Evolutionary conservation across 768 basidiomycete genomes (phyloP).

Genomic region (Dentipellis fragilis): DNA sequence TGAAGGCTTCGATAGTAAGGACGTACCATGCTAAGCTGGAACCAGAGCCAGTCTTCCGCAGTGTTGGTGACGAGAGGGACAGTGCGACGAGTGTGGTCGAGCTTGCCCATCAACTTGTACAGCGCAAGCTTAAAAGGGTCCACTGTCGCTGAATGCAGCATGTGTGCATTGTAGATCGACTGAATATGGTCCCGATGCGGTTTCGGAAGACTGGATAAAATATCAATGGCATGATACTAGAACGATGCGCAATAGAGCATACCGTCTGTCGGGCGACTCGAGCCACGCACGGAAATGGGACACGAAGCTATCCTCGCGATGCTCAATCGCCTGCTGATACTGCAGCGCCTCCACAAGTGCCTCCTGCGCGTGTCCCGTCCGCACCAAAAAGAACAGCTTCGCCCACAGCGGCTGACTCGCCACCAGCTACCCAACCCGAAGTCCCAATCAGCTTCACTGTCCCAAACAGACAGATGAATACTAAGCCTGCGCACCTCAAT

Average conservation of each 20-base stretch:
- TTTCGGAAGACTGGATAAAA: slow-evolving; percentile 47
- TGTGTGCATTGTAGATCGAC: slow-evolving; percentile 73
- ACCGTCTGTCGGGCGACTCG: slow-evolving; percentile 72
- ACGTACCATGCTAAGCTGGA: slow-evolving; percentile 79
- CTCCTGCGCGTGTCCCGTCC: slow-evolving; percentile 75
- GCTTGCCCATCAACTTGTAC: slow-evolving; percentile 90
- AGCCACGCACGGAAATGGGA: slow-evolving; percentile 78
- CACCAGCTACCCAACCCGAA: slow-evolving; percentile 44
- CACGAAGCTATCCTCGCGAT: slow-evolving; percentile 75
- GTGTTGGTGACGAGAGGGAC: slow-evolving; percentile 81
- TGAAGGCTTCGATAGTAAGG: not conserved
- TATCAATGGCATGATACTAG: slow-evolving; percentile 1
- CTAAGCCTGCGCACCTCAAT: slow-evolving; percentile 70
- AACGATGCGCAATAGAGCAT: slow-evolving; percentile 14
- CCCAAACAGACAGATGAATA: not conserved
- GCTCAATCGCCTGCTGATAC: slow-evolving; percentile 61
- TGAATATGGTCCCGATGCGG: slow-evolving; percentile 74
- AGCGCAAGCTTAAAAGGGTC: slow-evolving; percentile 96
- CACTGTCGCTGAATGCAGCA: slow-evolving; percentile 77
- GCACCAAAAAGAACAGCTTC: slow-evolving; percentile 83
- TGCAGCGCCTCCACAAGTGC: slow-evolving; percentile 68
- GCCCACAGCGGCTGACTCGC: slow-evolving; percentile 90
- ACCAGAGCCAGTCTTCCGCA: slow-evolving; percentile 98
- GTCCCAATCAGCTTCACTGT: not conserved
- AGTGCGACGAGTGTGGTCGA: slow-evolving; percentile 73